Evolutionary conservation across 768 basidiomycete species (phyloP).

Genomic region (Psilocybe azurescens): DNA sequence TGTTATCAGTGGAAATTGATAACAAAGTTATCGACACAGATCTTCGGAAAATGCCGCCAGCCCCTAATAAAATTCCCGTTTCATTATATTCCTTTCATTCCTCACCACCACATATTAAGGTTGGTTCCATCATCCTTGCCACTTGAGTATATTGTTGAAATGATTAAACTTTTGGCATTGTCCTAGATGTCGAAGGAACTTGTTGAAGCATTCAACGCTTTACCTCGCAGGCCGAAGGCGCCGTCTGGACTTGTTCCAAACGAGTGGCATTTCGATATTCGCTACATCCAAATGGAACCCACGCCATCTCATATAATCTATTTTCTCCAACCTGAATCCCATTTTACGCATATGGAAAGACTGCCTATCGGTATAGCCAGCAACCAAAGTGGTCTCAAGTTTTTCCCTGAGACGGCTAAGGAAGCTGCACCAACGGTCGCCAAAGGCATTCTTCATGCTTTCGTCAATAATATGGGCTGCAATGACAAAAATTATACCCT

Average conservation of each 20-base stretch:
- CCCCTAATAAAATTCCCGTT: not conserved
- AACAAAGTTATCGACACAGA: too few relatives aligned
- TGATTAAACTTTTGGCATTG: not conserved
- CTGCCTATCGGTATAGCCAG: conserved; percentile 24
- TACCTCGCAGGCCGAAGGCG: conserved; percentile 22
- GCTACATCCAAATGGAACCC: conserved; percentile 39
- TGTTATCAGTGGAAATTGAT: too few relatives aligned
- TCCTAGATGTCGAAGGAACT: conserved; percentile 6
- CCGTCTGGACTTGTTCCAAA: conserved; percentile 29
- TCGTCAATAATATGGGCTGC: conserved; percentile 27
- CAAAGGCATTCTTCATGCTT: conserved; percentile 33
- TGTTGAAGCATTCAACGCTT: conserved; percentile 31
- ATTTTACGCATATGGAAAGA: conserved; percentile 28
- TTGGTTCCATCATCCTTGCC: too few relatives aligned
- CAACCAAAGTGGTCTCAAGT: conserved; percentile 22
- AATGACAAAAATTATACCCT: not conserved
- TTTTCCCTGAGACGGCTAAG: conserved; percentile 35
- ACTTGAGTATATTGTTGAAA: too few relatives aligned
- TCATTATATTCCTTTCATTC: not conserved
- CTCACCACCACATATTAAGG: not conserved
- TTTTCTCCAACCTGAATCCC: conserved; percentile 33
- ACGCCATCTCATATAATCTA: conserved; percentile 33
- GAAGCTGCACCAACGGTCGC: conserved; percentile 36
- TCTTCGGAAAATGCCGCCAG: not conserved
- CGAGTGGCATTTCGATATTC: conserved; percentile 41